Evolutionary conservation across 2,329 filamentous ascomycete genomes (phyloP), one percentile per base, ranked within the genome.

Genomic region (Nigrospora osmanthi): DNA sequence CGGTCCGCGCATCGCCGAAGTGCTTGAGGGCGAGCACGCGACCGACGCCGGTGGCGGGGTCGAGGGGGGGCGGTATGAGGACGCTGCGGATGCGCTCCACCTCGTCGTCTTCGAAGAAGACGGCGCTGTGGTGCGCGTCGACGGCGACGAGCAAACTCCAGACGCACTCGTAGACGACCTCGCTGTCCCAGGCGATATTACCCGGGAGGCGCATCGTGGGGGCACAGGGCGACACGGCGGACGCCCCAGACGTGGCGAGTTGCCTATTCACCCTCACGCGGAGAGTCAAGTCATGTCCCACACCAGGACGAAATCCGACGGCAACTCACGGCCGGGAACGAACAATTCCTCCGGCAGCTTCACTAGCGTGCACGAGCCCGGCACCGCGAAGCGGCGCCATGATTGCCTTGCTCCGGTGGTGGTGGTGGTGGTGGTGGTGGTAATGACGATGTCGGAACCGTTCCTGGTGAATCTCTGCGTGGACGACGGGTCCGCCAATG

Each of bases 121-220:
- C 50, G 4, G 37, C 40, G 9, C 63, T 58, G 54, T 78, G 78
- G 51, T 71, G 68, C 17, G 63, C 65, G 35, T 76, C 71, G 1
- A 77, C 48, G 15, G 68, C 63, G 50, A 68, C 71, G 16, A 78
- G 53, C 47, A 78, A 52, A 50, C 65, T 70, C 75, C 74, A 78
- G 0, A 75, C 54, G 57, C 72, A 74, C 54, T 77, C 70, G 49
- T 75, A 78, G 3, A 78, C 67, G 10, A 78, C 61, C 54, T 78
- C 75, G 3, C 65, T 59, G 52, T 78, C 68, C 73, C 75, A 78
- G 6, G 38, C 50, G 11, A 68, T 70, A 17, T 61, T 50, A 5
- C 59, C 49, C 0, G 74, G 73, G 31, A 65, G 54, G 15, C 72
- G 62, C 75, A 78, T 78, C 0, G 74, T 78, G 19, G 75, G 75